A percentile compares a stretch with the other conserved stretches of the same genome.
phyloP scores from a whole-genome alignment of 2,329 filamentous ascomycete species.

The Aspergillus quadricinctus region DNA sequence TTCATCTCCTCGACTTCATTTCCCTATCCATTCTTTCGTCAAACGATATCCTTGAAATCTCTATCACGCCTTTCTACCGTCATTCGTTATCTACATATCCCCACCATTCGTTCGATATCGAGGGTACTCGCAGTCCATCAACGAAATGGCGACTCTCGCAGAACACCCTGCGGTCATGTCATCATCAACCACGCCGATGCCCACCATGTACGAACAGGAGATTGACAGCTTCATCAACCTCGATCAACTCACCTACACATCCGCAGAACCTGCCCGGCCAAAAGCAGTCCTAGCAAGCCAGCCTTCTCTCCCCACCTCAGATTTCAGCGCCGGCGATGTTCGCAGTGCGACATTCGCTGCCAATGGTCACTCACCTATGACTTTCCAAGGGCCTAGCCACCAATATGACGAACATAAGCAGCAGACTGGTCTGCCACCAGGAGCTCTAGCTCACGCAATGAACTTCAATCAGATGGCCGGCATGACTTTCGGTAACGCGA shows the following conservation, averaged over 20 bases:
- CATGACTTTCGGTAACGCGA: slow-evolving; percentile 34
- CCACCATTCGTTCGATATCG: neutral
- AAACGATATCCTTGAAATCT: neutral
- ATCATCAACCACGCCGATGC: slow-evolving; percentile 25
- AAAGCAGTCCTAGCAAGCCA: slow-evolving; percentile 34
- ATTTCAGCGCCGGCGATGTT: slow-evolving; percentile 29
- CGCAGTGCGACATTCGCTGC: slow-evolving; percentile 33
- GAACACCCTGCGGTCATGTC: slow-evolving; percentile 29
- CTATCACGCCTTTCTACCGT: neutral
- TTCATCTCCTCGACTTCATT: neutral
- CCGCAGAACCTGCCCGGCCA: slow-evolving; percentile 30
- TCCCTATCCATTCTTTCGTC: neutral
- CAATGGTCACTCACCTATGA: slow-evolving; percentile 46
- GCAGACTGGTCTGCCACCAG: slow-evolving; percentile 86
- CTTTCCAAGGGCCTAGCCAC: slow-evolving; percentile 78
- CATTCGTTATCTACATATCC: neutral
- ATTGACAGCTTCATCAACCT: slow-evolving; percentile 46
- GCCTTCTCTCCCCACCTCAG: slow-evolving; percentile 33
- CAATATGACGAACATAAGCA: slow-evolving; percentile 95
- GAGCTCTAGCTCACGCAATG: slow-evolving; percentile 74
- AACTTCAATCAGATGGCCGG: slow-evolving; percentile 63
- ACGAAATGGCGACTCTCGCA: slow-evolving; percentile 33
- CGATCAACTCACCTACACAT: slow-evolving; percentile 41
- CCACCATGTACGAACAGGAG: slow-evolving; percentile 39
- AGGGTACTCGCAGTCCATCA: neutral